Evolutionary conservation across 169 alveolate species (phyloP).

Genomic region (Plasmodium knowlesi): DNA sequence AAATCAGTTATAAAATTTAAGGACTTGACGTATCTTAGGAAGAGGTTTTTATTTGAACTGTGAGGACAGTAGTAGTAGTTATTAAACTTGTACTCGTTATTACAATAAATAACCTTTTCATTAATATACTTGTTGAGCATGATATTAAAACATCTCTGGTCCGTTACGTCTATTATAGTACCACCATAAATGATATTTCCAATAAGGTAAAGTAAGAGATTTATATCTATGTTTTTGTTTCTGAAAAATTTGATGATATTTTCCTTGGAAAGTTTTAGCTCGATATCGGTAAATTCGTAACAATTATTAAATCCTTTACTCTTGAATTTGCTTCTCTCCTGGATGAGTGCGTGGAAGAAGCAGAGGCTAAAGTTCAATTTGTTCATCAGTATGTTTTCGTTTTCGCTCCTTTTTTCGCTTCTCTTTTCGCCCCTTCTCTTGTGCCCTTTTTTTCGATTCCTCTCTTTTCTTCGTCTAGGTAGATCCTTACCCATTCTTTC

Average conservation of each 20-base stretch:
- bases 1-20: constrained; percentile 59
- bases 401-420: constrained; percentile 17
- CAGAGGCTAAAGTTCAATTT: constrained; percentile 59
- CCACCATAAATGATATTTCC: constrained; percentile 74
- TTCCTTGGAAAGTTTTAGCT: constrained; percentile 49
- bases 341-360: constrained; percentile 70
- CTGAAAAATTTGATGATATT: constrained; percentile 39
- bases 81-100: constrained; percentile 50
- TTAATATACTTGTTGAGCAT: constrained; percentile 56
- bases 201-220: constrained; percentile 57
- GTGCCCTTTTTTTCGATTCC: background rate
- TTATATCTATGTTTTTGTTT: constrained; percentile 61
- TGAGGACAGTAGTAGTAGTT: constrained; percentile 68
- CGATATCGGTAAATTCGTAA: constrained; percentile 72
- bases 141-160: constrained; percentile 66
- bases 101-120: constrained; percentile 51
- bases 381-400: constrained; percentile 40
- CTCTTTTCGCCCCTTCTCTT: no score
- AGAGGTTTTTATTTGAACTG: constrained; percentile 68
- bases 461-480: background rate
- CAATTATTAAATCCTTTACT: constrained; percentile 56
- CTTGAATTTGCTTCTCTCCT: constrained; percentile 71
- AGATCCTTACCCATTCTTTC: background rate
- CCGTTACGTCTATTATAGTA: constrained; percentile 60
- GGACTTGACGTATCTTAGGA: constrained; percentile 63